Percentiles rank a stretch among this genome's conserved stretches.
Conservation (phyloP, 331 rosid genomes). For the Quercus phellos region DNA sequence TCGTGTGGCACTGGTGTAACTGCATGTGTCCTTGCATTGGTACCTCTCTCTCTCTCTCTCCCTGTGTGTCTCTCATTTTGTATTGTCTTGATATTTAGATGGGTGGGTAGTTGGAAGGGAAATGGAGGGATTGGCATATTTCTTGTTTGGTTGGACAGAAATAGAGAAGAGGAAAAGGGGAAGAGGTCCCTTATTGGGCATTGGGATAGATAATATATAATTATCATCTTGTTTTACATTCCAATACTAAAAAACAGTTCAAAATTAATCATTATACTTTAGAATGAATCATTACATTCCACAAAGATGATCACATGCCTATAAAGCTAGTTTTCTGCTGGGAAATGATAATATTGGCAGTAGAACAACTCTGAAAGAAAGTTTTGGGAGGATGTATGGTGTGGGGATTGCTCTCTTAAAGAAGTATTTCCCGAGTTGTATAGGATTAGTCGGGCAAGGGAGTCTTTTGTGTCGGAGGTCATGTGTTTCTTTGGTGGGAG, state of each 20-base stretch:
- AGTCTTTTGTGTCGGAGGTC: too few relatives aligned
- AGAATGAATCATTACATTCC: not conserved
- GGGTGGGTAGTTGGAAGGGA: not conserved
- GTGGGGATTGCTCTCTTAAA: too few relatives aligned
- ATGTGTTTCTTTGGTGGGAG: too few relatives aligned
- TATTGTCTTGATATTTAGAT: not conserved
- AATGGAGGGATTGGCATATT: not conserved
- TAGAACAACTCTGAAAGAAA: not conserved
- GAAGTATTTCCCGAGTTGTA: too few relatives aligned
- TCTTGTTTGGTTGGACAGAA: not conserved
- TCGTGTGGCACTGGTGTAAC: slow-evolving; percentile 96
- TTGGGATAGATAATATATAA: not conserved
- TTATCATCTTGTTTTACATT: not conserved
- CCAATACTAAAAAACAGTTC: not conserved
- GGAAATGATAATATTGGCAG: not conserved
- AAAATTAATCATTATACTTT: not conserved
- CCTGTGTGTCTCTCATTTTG: not conserved
- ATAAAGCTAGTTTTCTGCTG: not conserved
- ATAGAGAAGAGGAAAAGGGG: not conserved
- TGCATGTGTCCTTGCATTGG: slow-evolving; percentile 92
- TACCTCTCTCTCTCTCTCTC: slow-evolving; percentile 25
- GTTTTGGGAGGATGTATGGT: too few relatives aligned
- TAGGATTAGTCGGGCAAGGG: too few relatives aligned
- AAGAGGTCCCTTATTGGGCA: not conserved
- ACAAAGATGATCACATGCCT: not conserved